Conservation (phyloP, 2,329 filamentous ascomycete species). For the Cytospora paraplurivora region DNA sequence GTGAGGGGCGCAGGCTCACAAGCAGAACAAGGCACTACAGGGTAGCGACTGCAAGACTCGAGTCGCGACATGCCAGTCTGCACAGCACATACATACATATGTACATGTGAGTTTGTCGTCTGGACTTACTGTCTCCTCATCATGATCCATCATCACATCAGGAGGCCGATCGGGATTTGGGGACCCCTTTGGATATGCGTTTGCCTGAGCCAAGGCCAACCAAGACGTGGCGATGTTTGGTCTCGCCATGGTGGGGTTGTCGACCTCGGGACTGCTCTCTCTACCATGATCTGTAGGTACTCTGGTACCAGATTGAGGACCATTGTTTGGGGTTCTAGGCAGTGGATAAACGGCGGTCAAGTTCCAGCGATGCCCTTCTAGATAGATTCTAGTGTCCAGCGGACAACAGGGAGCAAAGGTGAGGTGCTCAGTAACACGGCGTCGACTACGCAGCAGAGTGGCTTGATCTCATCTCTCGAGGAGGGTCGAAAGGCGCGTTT, state of each 20-base stretch:
- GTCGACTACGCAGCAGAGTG: neutral
- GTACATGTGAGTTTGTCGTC: neutral
- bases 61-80: constrained; percentile 6
- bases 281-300: too few species aligned
- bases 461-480: constrained; percentile 8
- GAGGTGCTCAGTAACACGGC: neutral
- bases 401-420: neutral
- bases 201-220: neutral
- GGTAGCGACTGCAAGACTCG: constrained; percentile 13
- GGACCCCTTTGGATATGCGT: neutral
- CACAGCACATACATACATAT: neutral
- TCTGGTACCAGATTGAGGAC: neutral
- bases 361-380: constrained; percentile 19
- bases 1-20: constrained; percentile 7
- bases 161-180: neutral
- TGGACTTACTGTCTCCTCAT: neutral
- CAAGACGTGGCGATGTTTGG: neutral
- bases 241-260: constrained; percentile 22
- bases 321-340: constrained; percentile 1
- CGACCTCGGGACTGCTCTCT: neutral
- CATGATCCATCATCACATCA: neutral
- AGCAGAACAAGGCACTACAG: neutral
- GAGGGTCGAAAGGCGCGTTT: constrained; percentile 3
- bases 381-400: constrained; percentile 9
- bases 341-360: constrained; percentile 28